Percentiles rank a stretch among this genome's conserved stretches.
Evolutionary conservation across 2,329 filamentous ascomycete genomes (phyloP).

Genomic region (Aspergillus glaucus): DNA sequence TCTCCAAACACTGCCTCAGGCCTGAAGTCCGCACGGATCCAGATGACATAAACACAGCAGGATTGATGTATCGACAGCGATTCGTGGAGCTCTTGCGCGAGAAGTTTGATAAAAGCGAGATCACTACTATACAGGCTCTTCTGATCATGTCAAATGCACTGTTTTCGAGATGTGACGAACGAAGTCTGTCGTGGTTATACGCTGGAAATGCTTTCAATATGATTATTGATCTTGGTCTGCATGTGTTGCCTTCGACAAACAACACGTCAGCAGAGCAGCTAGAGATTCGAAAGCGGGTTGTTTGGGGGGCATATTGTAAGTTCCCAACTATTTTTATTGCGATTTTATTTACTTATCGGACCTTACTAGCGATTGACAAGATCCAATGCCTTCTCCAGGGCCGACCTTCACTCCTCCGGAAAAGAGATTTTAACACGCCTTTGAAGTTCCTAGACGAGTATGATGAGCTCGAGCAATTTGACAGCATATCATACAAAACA

Average conservation of each 20-base stretch:
- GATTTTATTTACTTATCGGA: too few species aligned
- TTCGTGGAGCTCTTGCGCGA: constrained; percentile 43
- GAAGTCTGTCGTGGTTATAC: constrained; percentile 50
- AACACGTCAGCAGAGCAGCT: constrained; percentile 41
- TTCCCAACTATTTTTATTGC: not conserved
- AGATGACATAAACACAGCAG: constrained; percentile 43
- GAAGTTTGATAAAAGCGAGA: constrained; percentile 44
- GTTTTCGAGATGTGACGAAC: constrained; percentile 46
- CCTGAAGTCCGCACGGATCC: constrained; percentile 42
- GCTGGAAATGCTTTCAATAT: constrained; percentile 47
- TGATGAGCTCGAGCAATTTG: constrained; percentile 44
- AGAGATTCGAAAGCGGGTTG: constrained; percentile 41
- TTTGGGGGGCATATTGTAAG: constrained; percentile 41
- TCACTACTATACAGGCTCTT: constrained; percentile 51
- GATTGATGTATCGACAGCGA: constrained; percentile 44
- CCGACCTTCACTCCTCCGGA: constrained; percentile 40
- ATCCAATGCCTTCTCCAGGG: constrained; percentile 52
- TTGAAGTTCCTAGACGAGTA: constrained; percentile 31
- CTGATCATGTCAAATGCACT: constrained; percentile 48
- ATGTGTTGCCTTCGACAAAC: constrained; percentile 35
- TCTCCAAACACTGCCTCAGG: constrained; percentile 43
- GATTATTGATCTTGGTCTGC: constrained; percentile 48
- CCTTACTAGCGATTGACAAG: constrained; percentile 38
- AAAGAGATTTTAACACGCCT: constrained; percentile 43
- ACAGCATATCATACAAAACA: constrained; percentile 33